phyloP scores from a whole-genome alignment of 2,329 filamentous ascomycete species.

The Epichloe aotearoae region DNA sequence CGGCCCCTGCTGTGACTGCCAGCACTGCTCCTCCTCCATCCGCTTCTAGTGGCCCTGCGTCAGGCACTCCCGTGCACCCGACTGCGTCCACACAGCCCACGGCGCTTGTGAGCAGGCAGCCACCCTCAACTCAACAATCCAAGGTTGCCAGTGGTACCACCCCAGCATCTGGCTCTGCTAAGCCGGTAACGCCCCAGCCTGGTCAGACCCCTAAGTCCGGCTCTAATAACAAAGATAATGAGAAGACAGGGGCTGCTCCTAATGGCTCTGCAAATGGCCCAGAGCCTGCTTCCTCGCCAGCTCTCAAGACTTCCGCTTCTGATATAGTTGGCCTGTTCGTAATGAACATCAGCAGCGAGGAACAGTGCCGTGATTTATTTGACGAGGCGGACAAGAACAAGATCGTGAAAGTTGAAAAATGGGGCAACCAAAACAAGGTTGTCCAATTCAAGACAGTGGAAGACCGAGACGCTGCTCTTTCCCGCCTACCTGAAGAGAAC shows the following conservation, averaged over 20 bases:
- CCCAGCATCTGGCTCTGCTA: slow-evolving; percentile 21
- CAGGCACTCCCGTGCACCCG: slow-evolving; percentile 22
- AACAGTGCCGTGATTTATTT: slow-evolving; percentile 73
- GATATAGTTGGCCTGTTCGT: slow-evolving; percentile 79
- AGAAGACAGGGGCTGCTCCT: slow-evolving; percentile 36
- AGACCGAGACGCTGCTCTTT: slow-evolving; percentile 68
- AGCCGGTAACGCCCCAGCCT: slow-evolving; percentile 36
- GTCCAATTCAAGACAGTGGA: slow-evolving; percentile 71
- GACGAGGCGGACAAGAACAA: slow-evolving; percentile 70
- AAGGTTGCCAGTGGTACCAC: slow-evolving; percentile 27
- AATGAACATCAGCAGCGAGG: slow-evolving; percentile 70
- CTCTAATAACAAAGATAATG: slow-evolving; percentile 37
- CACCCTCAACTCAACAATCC: slow-evolving; percentile 23
- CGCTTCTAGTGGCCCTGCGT: slow-evolving; percentile 7
- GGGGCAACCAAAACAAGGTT: slow-evolving; percentile 67
- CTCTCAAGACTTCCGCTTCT: slow-evolving; percentile 46
- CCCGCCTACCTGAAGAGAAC: slow-evolving; percentile 59
- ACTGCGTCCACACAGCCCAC: slow-evolving; percentile 23
- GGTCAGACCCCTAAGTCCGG: slow-evolving; percentile 27
- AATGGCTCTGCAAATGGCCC: slow-evolving; percentile 41
- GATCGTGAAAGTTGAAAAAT: slow-evolving; percentile 67
- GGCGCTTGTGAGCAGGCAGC: slow-evolving; percentile 22
- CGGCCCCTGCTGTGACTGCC: slow-evolving; percentile 22
- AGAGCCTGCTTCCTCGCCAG: slow-evolving; percentile 42
- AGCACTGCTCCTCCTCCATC: slow-evolving; percentile 19